These are phyloP conservation scores for Kodamaea nitidulidarum DNA, from an alignment of 805 yeast genomes.

Conservation along the genomic window DNA sequence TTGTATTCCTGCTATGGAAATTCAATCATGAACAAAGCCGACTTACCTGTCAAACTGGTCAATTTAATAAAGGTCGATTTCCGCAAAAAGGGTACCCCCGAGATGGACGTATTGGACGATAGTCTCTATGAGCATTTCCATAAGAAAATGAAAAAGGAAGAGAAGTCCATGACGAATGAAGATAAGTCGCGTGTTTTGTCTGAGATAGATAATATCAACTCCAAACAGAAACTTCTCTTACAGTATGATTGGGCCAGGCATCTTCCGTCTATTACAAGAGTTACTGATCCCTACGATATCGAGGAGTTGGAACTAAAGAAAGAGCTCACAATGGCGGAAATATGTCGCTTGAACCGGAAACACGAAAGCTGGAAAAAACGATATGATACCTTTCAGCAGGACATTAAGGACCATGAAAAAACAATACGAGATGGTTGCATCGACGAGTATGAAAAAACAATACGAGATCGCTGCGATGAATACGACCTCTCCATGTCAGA, in stretches of 20 bases:
- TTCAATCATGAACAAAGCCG: conserved; percentile 8
- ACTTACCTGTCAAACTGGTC: conserved; percentile 9
- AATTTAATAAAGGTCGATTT: conserved; percentile 7
- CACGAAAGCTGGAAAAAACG: conserved; percentile 37
- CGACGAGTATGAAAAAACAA: neutral
- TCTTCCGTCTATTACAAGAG: conserved; percentile 45
- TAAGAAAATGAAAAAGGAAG: conserved; percentile 59
- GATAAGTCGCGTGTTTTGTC: conserved; percentile 50
- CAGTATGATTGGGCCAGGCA: conserved; percentile 46
- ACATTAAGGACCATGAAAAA: conserved; percentile 17
- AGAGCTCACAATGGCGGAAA: conserved; percentile 47
- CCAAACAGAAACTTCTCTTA: conserved; percentile 36
- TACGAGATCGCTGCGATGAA: conserved; percentile 18
- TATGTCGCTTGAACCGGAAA: conserved; percentile 34
- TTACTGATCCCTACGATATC: conserved; percentile 45
- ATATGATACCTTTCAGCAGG: conserved; percentile 24
- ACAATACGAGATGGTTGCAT: conserved; percentile 8
- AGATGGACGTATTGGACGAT: conserved; percentile 45
- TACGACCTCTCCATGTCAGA: conserved; percentile 21
- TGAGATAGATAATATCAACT: conserved; percentile 55
- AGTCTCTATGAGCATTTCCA: conserved; percentile 45
- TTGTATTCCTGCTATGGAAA: conserved; percentile 16
- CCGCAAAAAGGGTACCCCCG: neutral
- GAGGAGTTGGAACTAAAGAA: conserved; percentile 52
- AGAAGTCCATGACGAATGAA: conserved; percentile 51